Evolutionary conservation across 2,329 filamentous ascomycete genomes (phyloP).

Genomic region (Arthrocladium fulminans): DNA sequence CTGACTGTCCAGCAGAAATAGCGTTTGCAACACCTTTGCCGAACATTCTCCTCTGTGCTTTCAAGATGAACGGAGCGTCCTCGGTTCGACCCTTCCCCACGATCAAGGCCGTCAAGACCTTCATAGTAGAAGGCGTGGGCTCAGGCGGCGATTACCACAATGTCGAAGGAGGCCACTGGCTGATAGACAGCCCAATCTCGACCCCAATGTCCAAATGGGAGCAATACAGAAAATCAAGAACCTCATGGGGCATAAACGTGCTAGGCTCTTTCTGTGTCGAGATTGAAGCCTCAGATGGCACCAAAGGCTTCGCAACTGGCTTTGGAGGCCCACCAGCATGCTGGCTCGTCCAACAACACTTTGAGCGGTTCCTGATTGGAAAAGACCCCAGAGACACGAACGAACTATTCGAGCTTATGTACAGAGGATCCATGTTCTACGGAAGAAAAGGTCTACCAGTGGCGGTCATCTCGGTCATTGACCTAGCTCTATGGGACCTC

Average conservation of each 20-base stretch:
- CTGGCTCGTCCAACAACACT: conserved; percentile 90
- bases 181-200: conserved; percentile 85
- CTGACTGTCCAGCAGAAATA: conserved; percentile 3
- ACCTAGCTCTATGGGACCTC: conserved; percentile 86
- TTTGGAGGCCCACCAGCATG: conserved; percentile 90
- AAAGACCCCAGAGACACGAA: conserved; percentile 87
- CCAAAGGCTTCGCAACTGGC: conserved; percentile 87
- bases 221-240: conserved; percentile 75
- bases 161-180: conserved; percentile 58
- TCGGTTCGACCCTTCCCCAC: conserved; percentile 30
- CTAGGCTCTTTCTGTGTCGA: conserved; percentile 86
- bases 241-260: conserved; percentile 93
- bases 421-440: conserved; percentile 92
- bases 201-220: conserved; percentile 89
- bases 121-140: conserved; percentile 39
- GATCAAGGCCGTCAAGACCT: conserved; percentile 39
- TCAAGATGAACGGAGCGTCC: conserved; percentile 10
- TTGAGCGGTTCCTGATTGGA: conserved; percentile 81
- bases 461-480: conserved; percentile 88
- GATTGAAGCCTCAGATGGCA: conserved; percentile 79
- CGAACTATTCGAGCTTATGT: conserved; percentile 92
- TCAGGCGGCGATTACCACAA: conserved; percentile 67
- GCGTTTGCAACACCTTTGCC: not conserved
- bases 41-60: not conserved
- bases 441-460: conserved; percentile 84